These are phyloP conservation scores for Ceratonia siliqua DNA, from an alignment of 306 rosid species.

Conservation along the genomic window DNA sequence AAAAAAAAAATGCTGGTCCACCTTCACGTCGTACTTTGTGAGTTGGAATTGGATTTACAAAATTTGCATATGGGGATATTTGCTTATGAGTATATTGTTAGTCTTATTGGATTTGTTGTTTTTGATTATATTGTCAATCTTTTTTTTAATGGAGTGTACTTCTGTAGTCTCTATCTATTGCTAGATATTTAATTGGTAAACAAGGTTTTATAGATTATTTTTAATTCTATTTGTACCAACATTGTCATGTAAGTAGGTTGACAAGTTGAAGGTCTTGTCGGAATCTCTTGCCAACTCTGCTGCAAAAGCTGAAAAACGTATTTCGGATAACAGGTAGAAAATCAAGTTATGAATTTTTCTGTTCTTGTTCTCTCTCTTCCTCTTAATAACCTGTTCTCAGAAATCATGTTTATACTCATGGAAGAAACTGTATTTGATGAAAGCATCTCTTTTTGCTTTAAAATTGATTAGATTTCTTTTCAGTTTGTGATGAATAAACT, in stretches of 20 bases:
- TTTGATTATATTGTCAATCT: neutral
- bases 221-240: slow-evolving; percentile 2
- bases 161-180: neutral
- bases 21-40: slow-evolving; percentile 4
- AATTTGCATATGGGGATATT: slow-evolving; percentile 20
- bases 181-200: neutral
- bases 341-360: slow-evolving; percentile 1
- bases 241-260: slow-evolving; percentile 61
- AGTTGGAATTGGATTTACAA: slow-evolving; percentile 9
- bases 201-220: neutral
- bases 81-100: slow-evolving; percentile 21
- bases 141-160: neutral
- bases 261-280: slow-evolving; percentile 86
- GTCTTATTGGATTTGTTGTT: slow-evolving; percentile 6
- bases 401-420: slow-evolving; percentile 6
- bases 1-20: neutral
- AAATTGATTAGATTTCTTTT: neutral
- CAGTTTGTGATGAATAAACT: slow-evolving; percentile 3
- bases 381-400: neutral
- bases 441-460: slow-evolving; percentile 15
- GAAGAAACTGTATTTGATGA: neutral
- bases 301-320: slow-evolving; percentile 90
- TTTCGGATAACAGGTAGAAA: slow-evolving; percentile 81
- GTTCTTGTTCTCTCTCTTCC: neutral
- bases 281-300: slow-evolving; percentile 95